phyloP scores from a whole-genome alignment of 148 eudicot genomes.

The Selenicereus undatus region DNA sequence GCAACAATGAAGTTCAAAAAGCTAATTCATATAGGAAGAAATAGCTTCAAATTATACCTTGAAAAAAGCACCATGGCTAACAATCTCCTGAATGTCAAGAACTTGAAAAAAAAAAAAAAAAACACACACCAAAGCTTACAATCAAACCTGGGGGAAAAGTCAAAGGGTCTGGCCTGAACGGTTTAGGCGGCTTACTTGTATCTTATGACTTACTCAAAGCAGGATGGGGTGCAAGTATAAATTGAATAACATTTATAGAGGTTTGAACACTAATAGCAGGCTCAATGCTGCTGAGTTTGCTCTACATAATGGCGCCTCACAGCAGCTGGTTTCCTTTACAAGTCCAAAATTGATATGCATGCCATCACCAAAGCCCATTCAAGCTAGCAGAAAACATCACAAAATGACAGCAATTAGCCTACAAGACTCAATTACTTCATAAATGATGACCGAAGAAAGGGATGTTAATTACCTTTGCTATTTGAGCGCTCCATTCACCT shows the following conservation, averaged over 20 bases:
- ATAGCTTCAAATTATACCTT: no score
- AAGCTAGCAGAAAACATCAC: slow-evolving; percentile 40
- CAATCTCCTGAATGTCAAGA: no score
- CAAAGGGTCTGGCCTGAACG: no score
- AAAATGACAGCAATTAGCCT: background rate
- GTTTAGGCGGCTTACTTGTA: no score
- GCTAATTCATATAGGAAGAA: no score
- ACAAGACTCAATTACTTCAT: background rate
- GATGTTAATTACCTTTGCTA: slow-evolving; percentile 86
- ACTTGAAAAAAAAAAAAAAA: no score
- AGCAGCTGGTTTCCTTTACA: slow-evolving; percentile 56
- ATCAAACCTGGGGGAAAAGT: no score
- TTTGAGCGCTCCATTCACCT: slow-evolving; percentile 93
- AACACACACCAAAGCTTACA: no score
- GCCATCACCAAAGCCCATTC: slow-evolving; percentile 85
- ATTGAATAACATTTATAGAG: slow-evolving; percentile 16
- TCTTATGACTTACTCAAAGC: no score
- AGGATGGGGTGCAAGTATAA: no score
- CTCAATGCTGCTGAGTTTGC: slow-evolving; percentile 25
- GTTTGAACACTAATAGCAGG: background rate
- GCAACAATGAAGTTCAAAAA: no score
- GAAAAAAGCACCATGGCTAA: no score
- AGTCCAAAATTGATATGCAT: slow-evolving; percentile 67
- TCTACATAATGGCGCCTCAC: slow-evolving; percentile 39
- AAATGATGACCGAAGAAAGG: background rate